A percentile compares a stretch with the other conserved stretches of the same genome.
Conservation (phyloP, 2,329 filamentous ascomycete genomes). For the Nigrospora oryzae region DNA sequence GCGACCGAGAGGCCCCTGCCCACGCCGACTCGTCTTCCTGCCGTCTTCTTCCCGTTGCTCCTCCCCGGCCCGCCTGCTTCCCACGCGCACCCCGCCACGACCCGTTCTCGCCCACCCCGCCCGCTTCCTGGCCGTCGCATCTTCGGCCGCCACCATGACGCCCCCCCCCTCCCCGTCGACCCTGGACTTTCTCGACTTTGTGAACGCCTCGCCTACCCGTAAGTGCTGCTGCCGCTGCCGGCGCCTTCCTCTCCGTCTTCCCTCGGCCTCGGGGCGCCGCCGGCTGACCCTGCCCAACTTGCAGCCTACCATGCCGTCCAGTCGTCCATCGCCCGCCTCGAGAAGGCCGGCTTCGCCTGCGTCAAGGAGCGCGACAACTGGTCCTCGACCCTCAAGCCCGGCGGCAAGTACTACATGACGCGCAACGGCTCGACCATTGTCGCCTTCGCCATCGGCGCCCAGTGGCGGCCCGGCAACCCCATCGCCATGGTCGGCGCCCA, state of each 20-base stretch:
- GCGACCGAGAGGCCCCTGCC: too few relatives aligned
- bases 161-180: conserved; percentile 45
- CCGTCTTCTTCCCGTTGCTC: too few relatives aligned
- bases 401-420: conserved; percentile 94
- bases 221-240: conserved; percentile 22
- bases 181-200: conserved; percentile 83
- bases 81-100: too few relatives aligned
- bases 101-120: conserved; percentile 6
- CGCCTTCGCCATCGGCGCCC: conserved; percentile 82
- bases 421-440: conserved; percentile 88
- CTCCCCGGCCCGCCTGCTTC: too few relatives aligned
- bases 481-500: conserved; percentile 92
- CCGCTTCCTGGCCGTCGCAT: conserved; percentile 5
- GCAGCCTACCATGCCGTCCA: conserved; percentile 90
- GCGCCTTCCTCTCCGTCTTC: conserved; percentile 3
- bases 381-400: conserved; percentile 69
- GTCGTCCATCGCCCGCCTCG: conserved; percentile 65
- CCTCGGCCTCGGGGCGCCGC: too few relatives aligned
- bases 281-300: conserved; percentile 7
- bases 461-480: conserved; percentile 87
- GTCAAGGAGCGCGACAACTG: conserved; percentile 90
- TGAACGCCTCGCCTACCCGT: conserved; percentile 93
- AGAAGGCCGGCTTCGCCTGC: conserved; percentile 75
- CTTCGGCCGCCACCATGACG: conserved; percentile 32
- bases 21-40: too few relatives aligned